Percentiles rank a stretch among this genome's conserved stretches.
Evolutionary conservation across 1,139 yeast species (phyloP).

Genomic region (Yamadazyma atmosphaerica): DNA sequence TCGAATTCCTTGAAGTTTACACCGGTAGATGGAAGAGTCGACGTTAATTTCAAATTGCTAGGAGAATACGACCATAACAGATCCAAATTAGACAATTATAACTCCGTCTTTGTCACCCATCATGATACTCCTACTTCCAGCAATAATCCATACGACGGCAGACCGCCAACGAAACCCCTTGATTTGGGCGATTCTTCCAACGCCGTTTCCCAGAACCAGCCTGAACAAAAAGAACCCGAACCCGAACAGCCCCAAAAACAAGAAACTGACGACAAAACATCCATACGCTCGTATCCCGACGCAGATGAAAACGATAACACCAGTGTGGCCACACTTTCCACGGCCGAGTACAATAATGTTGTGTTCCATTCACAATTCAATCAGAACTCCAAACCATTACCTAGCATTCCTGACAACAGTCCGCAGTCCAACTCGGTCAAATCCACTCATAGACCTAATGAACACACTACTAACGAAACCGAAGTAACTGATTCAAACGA

Average conservation of each 20-base stretch:
- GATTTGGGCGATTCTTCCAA: background rate
- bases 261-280: too few relatives aligned
- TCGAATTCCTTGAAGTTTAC: slow-evolving; percentile 89
- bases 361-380: slow-evolving; percentile 54
- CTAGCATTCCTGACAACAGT: slow-evolving; percentile 19
- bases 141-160: slow-evolving; percentile 3
- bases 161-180: slow-evolving; percentile 1
- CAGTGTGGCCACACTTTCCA: slow-evolving; percentile 48
- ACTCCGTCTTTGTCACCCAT: slow-evolving; percentile 27
- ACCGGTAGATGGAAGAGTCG: slow-evolving; percentile 80
- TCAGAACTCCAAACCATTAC: slow-evolving; percentile 23
- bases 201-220: background rate
- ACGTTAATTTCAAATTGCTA: slow-evolving; percentile 60
- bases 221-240: background rate
- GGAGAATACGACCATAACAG: slow-evolving; percentile 67
- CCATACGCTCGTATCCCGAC: too few relatives aligned
- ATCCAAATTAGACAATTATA: slow-evolving; percentile 32
- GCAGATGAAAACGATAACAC: slow-evolving; percentile 31
- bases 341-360: slow-evolving; percentile 55
- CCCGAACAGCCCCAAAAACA: background rate
- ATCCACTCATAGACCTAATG: background rate
- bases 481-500: background rate
- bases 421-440: slow-evolving; percentile 1
- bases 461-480: background rate
- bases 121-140: slow-evolving; percentile 6